Base-by-base conservation (phyloP, 2,329 filamentous ascomycete species). In the Diaporthe destruens region DNA sequence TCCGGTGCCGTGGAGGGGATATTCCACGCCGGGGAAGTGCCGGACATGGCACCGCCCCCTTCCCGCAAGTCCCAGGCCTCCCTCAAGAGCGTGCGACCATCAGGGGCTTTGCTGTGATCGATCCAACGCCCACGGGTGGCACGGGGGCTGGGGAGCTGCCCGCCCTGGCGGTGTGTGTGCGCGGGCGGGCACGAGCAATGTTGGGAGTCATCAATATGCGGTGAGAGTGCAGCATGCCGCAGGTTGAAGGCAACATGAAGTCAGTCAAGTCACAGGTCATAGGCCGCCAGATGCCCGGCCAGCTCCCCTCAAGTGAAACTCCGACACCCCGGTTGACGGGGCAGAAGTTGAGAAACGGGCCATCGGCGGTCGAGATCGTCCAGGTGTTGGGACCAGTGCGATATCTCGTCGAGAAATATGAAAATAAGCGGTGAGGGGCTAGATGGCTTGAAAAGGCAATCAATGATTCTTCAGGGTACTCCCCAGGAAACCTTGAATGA, bases 351-450 rank as follows among this genome's bases (percentile, higher is more conserved):
- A 65, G 44, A 51, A 34, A 32, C 44, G 47, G 51, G 44, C 32
- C 44, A 65, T 65, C 20, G 61, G 44, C 61, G 29, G 61, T 44
- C 61, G 44, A 65, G 44, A 65, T 51, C 44, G 29, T 39, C 9
- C 20, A 65, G 32, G 44, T 16, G 29, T 39, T 20, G 61, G 42
- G 44, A 11, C 44, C 44, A 51, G 20, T 36, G 18, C 42, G 25
- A 32, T 14, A 25, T 39, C 14, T 51, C 6, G 23, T 34, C 29
- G 6, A 51, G 20, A 36, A n/a, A 25, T 51, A 18, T 65, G 61
- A 65, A 36, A 36, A 51, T 53, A 66, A 39, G 61, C 61, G 61
- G 61, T 66, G 61, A 66, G 47, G 61, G 61, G 12, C 29, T 29
- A 49, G 36, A 39, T 14, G 36, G 36, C 36, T 11, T 39, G 36